Conservation (phyloP, 192 early-diverging fungal genomes). For the Obelidium mucronatum region DNA sequence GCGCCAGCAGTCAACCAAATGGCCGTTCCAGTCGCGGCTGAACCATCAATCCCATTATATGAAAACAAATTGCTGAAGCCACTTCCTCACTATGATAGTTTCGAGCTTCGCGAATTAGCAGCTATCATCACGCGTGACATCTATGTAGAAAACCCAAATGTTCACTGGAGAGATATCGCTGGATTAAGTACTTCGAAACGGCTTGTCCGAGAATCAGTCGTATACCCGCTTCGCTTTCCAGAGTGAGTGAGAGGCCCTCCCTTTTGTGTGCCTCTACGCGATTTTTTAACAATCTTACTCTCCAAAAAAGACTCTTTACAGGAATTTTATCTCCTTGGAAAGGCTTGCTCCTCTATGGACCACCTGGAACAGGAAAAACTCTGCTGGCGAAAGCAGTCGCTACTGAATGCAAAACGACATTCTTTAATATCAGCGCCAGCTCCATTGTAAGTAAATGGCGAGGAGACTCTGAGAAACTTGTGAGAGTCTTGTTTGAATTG, state of each 20-base stretch:
- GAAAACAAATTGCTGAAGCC: constrained; percentile 54
- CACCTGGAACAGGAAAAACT: constrained; percentile 63
- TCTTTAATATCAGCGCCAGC: constrained; percentile 64
- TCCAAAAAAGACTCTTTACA: constrained; percentile 47
- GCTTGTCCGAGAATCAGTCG: constrained; percentile 60
- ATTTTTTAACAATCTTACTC: not conserved
- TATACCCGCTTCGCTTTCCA: constrained; percentile 60
- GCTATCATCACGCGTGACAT: constrained; percentile 61
- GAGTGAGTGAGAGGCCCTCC: constrained; percentile 25
- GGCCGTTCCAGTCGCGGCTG: constrained; percentile 38
- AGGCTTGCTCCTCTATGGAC: constrained; percentile 63
- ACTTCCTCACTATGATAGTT: constrained; percentile 52
- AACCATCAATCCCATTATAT: not conserved
- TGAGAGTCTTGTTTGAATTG: constrained; percentile 62
- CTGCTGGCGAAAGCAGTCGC: constrained; percentile 67
- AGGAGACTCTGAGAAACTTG: constrained; percentile 64
- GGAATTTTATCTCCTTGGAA: constrained; percentile 64
- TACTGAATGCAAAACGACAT: constrained; percentile 66
- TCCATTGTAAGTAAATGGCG: constrained; percentile 67
- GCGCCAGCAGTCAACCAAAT: not conserved
- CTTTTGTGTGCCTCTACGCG: not conserved
- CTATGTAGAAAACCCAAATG: constrained; percentile 58
- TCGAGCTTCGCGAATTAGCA: constrained; percentile 58
- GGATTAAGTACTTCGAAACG: constrained; percentile 56
- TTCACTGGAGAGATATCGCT: constrained; percentile 58